Conservation (phyloP, 1,284 basidiomycete genomes). For the Pseudozyma thailandica region DNA sequence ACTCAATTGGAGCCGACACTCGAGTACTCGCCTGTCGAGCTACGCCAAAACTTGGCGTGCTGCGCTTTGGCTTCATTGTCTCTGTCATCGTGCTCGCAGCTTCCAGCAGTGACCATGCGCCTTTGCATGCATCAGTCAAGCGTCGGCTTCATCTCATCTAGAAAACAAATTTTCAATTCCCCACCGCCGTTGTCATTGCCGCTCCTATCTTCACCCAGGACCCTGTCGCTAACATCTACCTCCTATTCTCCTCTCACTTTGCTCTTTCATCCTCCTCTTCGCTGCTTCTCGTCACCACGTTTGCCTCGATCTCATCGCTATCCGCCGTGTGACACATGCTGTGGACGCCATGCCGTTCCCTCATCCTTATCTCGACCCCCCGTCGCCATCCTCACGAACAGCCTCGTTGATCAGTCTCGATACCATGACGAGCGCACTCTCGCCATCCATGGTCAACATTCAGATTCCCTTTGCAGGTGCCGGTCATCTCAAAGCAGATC, state of each 20-base stretch:
- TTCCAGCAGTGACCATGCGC: background rate
- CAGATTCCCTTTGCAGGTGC: constrained; percentile 46
- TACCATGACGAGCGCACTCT: constrained; percentile 42
- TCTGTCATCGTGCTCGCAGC: constrained; percentile 4
- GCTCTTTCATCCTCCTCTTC: constrained; percentile 2
- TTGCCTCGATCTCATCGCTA: background rate
- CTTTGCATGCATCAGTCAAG: constrained; percentile 1
- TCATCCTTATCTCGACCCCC: constrained; percentile 16
- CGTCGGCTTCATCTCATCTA: constrained; percentile 1
- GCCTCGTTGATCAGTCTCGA: background rate
- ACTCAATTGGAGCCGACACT: constrained; percentile 5
- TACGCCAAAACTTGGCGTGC: background rate
- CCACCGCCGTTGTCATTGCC: constrained; percentile 8
- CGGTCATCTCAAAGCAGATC: constrained; percentile 35
- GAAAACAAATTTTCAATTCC: constrained; percentile 13
- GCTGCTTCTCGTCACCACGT: background rate
- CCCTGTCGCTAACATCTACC: constrained; percentile 48
- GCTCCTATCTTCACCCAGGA: constrained; percentile 5
- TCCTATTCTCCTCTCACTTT: background rate
- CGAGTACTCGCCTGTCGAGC: background rate
- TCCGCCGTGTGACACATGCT: background rate
- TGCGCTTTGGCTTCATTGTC: constrained; percentile 1
- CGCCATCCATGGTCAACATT: constrained; percentile 46
- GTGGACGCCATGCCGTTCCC: constrained; percentile 21
- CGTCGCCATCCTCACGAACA: constrained; percentile 24